A percentile compares a stretch with the other conserved stretches of the same genome.
These are phyloP conservation scores for Acer negundo DNA, from an alignment of 345 rosid species.

Conservation along the genomic window DNA sequence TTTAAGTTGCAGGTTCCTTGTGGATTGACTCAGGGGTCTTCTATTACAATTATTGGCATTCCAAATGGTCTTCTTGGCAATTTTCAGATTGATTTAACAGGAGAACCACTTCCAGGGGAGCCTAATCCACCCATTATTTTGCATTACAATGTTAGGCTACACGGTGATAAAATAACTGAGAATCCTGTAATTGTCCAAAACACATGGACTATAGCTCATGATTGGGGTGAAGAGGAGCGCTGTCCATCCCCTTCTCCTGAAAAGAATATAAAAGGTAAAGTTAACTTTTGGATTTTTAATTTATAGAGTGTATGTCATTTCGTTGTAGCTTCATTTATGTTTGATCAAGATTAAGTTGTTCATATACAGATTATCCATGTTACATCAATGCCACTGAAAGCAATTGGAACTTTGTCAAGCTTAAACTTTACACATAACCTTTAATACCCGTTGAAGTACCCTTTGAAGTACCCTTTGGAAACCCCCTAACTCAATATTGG, in stretches of 20 bases:
- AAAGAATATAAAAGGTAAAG: slow-evolving; percentile 69
- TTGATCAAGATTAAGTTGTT: slow-evolving; percentile 4
- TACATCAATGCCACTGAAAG: neutral
- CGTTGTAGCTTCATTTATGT: slow-evolving; percentile 10
- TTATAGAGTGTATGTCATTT: neutral
- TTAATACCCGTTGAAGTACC: neutral
- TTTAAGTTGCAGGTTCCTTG: slow-evolving; percentile 73
- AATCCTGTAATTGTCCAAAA: slow-evolving; percentile 98
- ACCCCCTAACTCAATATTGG: neutral
- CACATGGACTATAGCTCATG: slow-evolving; percentile 90
- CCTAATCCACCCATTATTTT: slow-evolving; percentile 94
- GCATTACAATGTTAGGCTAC: slow-evolving; percentile 96
- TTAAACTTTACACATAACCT: neutral
- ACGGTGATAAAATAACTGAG: slow-evolving; percentile 92
- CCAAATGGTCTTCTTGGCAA: slow-evolving; percentile 90
- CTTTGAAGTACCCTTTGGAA: neutral
- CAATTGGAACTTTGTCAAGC: neutral
- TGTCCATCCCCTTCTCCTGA: slow-evolving; percentile 85
- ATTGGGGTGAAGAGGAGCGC: slow-evolving; percentile 98
- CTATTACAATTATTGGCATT: slow-evolving; percentile 84
- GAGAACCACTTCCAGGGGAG: slow-evolving; percentile 97
- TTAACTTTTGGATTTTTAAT: neutral
- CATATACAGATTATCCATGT: slow-evolving; percentile 7
- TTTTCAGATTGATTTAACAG: slow-evolving; percentile 83
- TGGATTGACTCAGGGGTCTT: slow-evolving; percentile 94